These are phyloP conservation scores for Verticillium nonalfalfae DNA, from an alignment of 2,329 filamentous ascomycete genomes.

Conservation along the genomic window DNA sequence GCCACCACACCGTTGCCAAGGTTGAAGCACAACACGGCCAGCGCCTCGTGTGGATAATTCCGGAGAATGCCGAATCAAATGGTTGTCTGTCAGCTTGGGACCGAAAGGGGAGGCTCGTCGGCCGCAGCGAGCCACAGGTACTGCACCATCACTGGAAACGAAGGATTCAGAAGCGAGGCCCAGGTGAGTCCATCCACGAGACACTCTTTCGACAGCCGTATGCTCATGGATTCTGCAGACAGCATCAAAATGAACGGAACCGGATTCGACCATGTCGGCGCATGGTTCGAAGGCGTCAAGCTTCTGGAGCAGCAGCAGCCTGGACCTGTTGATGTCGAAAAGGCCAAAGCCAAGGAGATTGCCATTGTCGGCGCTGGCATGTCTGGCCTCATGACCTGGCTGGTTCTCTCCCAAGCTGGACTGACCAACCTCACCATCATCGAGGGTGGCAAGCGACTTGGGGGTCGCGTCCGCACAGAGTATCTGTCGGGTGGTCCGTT, in stretches of 20 bases:
- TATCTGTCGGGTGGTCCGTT: constrained; percentile 54
- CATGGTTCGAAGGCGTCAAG: constrained; percentile 63
- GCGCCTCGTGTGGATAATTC: constrained; percentile 17
- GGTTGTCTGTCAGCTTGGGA: constrained; percentile 35
- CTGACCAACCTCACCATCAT: constrained; percentile 56
- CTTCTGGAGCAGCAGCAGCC: constrained; percentile 49
- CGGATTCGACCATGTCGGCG: constrained; percentile 40
- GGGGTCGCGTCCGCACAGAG: constrained; percentile 57
- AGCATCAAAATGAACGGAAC: constrained; percentile 43
- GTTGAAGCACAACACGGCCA: constrained; percentile 11
- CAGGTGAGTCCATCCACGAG: not conserved
- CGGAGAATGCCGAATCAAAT: constrained; percentile 13
- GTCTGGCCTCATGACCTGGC: constrained; percentile 55
- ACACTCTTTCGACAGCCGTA: not conserved
- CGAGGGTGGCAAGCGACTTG: constrained; percentile 54
- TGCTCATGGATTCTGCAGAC: constrained; percentile 14
- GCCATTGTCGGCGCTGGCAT: constrained; percentile 64
- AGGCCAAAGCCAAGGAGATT: constrained; percentile 51
- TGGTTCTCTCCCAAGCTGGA: constrained; percentile 43
- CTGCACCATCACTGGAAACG: constrained; percentile 18
- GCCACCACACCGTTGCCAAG: constrained; percentile 12
- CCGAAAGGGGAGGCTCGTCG: constrained; percentile 20
- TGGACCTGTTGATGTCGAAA: constrained; percentile 42
- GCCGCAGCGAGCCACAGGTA: constrained; percentile 26
- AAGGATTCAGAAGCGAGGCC: constrained; percentile 11